Base-by-base conservation (phyloP, 768 basidiomycete species). In the Pleurotus giganteus region DNA sequence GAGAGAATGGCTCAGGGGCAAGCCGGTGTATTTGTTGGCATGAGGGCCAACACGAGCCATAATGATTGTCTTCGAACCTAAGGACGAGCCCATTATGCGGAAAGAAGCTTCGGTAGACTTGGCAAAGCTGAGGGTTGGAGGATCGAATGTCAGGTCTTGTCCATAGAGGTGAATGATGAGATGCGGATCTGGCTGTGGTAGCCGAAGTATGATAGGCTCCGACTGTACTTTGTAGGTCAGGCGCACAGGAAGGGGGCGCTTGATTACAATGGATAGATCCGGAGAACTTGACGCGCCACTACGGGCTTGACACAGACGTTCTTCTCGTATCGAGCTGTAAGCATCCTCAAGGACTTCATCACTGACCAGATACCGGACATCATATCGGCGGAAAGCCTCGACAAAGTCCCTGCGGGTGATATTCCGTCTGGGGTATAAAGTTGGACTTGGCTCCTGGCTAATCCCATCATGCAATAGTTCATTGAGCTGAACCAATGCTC, bases 151-250 rank as follows among this genome's bases (percentile, higher is more conserved):
- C 49, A 98, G 75, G 60, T 92, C 94, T 65, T 94, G 88, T 7
- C 97, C 96, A 54, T 85, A 83, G 13, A 98, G 76, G 63, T 91
- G 84, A 62, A 99, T 89, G 19, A 75, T 79, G 58, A 99, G 82
- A 28, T 84, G 73, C n/a, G 89, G 80, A 68, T 99, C 97, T 4
- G 86, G 77, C 47, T 88, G 84, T 12, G 93, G 90, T 34, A 99
- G 86, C 29, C 89, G 85, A 59, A 99, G 78, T 46, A 89, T 83
- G 65, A 98, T 86, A 9, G 87, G 85, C 55, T 97, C 93, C 1
- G 93, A 96, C 66, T 94, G 90, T 9, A 85, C 73, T 64, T 91
- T 88, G 71, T 93, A 92, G 0, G 93, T 96, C 50, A 98, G 76
- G 44, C 88, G 84, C 4, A 81, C 72, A 1, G 94, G 92, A 8